Evolutionary conservation across 2,329 filamentous ascomycete genomes (phyloP).

Genomic region (Xylariaceae sp.): DNA sequence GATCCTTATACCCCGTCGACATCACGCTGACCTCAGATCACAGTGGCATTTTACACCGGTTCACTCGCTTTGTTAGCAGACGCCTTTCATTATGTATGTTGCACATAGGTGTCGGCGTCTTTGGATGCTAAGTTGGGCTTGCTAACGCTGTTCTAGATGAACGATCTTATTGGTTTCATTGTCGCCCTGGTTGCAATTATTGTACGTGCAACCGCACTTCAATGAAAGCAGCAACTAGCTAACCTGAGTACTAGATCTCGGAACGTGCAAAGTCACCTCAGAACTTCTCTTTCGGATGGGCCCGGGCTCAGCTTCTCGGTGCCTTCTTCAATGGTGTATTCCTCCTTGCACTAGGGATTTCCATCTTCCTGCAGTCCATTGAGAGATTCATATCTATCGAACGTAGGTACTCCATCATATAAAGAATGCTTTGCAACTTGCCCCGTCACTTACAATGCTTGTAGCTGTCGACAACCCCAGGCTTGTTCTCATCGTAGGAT

Average conservation of each 20-base stretch:
- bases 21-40: not conserved
- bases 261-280: conserved; percentile 59
- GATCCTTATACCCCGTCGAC: not conserved
- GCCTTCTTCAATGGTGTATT: conserved; percentile 83
- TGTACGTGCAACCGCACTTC: conserved; percentile 44
- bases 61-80: conserved; percentile 76
- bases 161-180: conserved; percentile 70
- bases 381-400: conserved; percentile 67
- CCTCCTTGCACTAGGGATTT: conserved; percentile 70
- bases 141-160: conserved; percentile 46
- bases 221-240: conserved; percentile 4
- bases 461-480: conserved; percentile 66
- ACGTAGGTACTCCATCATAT: conserved; percentile 42
- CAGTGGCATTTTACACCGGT: conserved; percentile 53
- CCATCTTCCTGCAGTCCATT: conserved; percentile 73
- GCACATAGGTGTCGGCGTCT: not conserved
- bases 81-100: conserved; percentile 73
- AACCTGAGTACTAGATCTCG: conserved; percentile 50
- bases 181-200: conserved; percentile 67
- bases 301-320: conserved; percentile 71
- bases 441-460: conserved; percentile 7
- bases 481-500: conserved; percentile 70
- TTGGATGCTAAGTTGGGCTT: not conserved
- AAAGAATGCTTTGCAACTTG: not conserved
- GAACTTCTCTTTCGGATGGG: conserved; percentile 73